Conservation (phyloP, 306 rosid genomes). For the Comarum palustre region DNA sequence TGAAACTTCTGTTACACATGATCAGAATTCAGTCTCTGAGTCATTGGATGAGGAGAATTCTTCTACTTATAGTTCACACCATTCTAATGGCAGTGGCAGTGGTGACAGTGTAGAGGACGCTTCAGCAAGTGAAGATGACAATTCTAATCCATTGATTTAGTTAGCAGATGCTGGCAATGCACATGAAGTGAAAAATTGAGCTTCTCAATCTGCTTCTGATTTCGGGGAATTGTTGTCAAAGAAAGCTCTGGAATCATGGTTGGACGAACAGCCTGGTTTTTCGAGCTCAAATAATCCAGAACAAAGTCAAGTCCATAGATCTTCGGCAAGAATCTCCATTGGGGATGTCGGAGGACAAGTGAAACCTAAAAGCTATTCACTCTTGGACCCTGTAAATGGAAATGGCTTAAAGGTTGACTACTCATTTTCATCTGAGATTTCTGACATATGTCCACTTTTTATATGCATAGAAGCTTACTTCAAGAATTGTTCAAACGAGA, state of each 20-base stretch:
- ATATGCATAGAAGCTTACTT: constrained; percentile 66
- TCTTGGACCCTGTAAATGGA: constrained; percentile 77
- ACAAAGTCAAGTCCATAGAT: constrained; percentile 38
- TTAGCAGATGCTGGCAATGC: constrained; percentile 59
- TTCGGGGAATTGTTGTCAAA: constrained; percentile 67
- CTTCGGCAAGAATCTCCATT: constrained; percentile 88
- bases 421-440: constrained; percentile 72
- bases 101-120: constrained; percentile 42
- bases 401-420: constrained; percentile 84
- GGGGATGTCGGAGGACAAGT: constrained; percentile 60
- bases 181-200: constrained; percentile 39
- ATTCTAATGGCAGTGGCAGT: constrained; percentile 41
- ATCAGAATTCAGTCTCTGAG: constrained; percentile 53
- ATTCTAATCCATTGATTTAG: constrained; percentile 63
- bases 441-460: constrained; percentile 70
- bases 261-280: constrained; percentile 70
- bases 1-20: constrained; percentile 45
- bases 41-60: constrained; percentile 68
- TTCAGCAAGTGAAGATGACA: constrained; percentile 41
- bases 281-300: constrained; percentile 45
- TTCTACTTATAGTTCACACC: constrained; percentile 65
- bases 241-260: constrained; percentile 85
- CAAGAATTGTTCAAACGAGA: constrained; percentile 71
- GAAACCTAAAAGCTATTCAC: constrained; percentile 63
- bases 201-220: constrained; percentile 53